phyloP scores from a whole-genome alignment of 345 rosid species.

The Boechera stricta region DNA sequence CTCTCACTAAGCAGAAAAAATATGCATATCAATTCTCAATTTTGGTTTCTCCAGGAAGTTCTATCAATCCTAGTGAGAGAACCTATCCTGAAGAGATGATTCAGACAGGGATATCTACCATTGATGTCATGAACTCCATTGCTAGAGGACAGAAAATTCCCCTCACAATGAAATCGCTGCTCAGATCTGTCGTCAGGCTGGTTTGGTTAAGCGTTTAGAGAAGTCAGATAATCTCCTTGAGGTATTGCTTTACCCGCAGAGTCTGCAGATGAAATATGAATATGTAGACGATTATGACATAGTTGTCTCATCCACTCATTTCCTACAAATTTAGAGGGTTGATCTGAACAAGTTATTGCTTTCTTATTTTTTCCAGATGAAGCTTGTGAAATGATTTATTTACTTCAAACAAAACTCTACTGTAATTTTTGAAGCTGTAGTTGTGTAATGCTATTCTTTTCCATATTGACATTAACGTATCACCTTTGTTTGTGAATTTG shows the following conservation, averaged over 20 bases:
- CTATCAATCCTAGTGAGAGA: neutral
- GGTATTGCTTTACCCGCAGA: neutral
- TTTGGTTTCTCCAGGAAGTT: conserved; percentile 16
- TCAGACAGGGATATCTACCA: neutral
- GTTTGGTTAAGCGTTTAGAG: neutral
- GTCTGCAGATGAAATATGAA: neutral
- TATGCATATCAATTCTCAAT: too few species aligned
- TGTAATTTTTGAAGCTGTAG: too few species aligned
- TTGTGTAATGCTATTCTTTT: too few species aligned
- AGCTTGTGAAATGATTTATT: too few species aligned
- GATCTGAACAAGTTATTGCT: too few species aligned
- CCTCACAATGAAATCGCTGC: neutral
- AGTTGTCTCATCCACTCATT: too few species aligned
- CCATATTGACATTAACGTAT: neutral
- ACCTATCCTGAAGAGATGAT: neutral
- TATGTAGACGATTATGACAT: neutral
- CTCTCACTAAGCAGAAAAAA: too few species aligned
- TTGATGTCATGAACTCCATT: neutral
- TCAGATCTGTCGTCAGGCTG: neutral
- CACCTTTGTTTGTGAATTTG: neutral
- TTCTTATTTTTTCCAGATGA: too few species aligned
- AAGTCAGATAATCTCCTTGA: neutral
- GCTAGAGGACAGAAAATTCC: neutral
- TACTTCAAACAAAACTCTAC: too few species aligned
- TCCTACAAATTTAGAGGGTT: too few species aligned